Percentiles rank a stretch among this genome's conserved stretches.
Evolutionary conservation across 345 rosid species (phyloP).

Genomic region (Ceriops tagal): DNA sequence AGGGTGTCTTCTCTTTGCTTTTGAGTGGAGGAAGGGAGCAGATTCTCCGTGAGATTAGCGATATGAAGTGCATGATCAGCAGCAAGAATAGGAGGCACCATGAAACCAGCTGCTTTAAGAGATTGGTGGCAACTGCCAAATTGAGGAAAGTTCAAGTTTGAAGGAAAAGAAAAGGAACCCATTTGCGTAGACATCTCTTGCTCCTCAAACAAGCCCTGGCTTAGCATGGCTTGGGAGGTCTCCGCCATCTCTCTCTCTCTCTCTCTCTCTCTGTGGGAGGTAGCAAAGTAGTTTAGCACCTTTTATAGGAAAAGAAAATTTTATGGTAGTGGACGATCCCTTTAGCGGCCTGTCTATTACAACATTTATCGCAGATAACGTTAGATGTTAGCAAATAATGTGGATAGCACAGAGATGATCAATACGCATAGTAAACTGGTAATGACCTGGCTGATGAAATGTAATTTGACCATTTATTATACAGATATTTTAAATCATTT

Average conservation of each 20-base stretch:
- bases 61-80: constrained; percentile 20
- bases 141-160: constrained; percentile 32
- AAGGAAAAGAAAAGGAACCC: constrained; percentile 58
- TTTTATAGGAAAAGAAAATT: neutral
- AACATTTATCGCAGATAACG: too few relatives aligned
- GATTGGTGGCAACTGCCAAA: constrained; percentile 38
- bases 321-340: too few relatives aligned
- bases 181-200: constrained; percentile 46
- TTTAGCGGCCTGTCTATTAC: too few relatives aligned
- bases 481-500: too few relatives aligned
- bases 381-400: too few relatives aligned
- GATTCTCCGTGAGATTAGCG: constrained; percentile 52
- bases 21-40: constrained; percentile 36
- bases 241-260: constrained; percentile 47
- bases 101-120: constrained; percentile 20
- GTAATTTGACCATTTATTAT: too few relatives aligned
- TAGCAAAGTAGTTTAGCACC: neutral
- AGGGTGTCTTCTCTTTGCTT: constrained; percentile 37
- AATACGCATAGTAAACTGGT: too few relatives aligned
- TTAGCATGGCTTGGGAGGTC: constrained; percentile 43
- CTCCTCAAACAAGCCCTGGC: constrained; percentile 58
- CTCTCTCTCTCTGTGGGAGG: constrained; percentile 7
- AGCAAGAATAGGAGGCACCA: constrained; percentile 23
- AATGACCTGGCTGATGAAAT: too few relatives aligned
- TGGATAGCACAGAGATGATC: too few relatives aligned